Conservation (phyloP, 495 filamentous ascomycete genomes). For the Penicillium longicatenatum region DNA sequence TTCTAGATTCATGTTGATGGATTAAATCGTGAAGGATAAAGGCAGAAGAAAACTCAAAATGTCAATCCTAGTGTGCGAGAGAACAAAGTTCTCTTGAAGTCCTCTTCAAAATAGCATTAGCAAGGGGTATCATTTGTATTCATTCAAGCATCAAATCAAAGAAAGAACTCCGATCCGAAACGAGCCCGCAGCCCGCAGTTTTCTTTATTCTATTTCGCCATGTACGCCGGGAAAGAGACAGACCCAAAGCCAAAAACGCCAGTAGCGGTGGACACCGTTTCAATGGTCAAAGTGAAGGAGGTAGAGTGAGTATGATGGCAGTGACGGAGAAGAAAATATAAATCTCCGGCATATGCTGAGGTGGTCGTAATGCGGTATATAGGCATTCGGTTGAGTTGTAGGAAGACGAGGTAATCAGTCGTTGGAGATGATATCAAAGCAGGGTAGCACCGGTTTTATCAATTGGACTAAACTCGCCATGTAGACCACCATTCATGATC, state of each 20-base stretch:
- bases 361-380: not conserved
- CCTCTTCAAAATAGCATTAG: slow-evolving; percentile 9
- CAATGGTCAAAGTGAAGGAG: not conserved
- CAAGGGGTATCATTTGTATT: slow-evolving; percentile 33
- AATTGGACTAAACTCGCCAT: slow-evolving; percentile 41
- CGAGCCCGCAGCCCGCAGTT: slow-evolving; percentile 5
- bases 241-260: slow-evolving; percentile 15
- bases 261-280: not conserved
- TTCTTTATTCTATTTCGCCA: slow-evolving; percentile 19
- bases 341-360: not conserved
- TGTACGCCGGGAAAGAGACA: slow-evolving; percentile 19
- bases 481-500: slow-evolving; percentile 66
- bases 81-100: not conserved
- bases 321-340: not conserved
- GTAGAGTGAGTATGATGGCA: not conserved
- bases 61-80: not conserved
- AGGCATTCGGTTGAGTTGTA: not conserved
- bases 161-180: slow-evolving; percentile 5
- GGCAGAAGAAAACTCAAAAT: not conserved
- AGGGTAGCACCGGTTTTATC: slow-evolving; percentile 21
- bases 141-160: slow-evolving; percentile 23
- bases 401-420: not conserved
- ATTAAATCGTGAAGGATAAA: not conserved
- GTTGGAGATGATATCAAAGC: slow-evolving; percentile 23
- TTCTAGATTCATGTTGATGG: not conserved